Evolutionary conservation across 176 grass and related monocot genomes (phyloP).

Genomic region (Hordeum marinum): DNA sequence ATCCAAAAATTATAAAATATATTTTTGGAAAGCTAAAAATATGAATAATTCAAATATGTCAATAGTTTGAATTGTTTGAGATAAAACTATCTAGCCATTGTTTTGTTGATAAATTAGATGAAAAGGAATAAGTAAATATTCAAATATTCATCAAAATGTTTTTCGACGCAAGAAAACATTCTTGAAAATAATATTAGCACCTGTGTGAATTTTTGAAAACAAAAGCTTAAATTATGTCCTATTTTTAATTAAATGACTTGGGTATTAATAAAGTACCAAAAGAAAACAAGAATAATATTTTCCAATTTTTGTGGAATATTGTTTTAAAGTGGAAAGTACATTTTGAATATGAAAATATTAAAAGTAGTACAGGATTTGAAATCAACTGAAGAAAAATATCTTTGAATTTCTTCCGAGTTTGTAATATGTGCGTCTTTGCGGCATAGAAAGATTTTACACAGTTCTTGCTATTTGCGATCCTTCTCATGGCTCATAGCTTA

Average conservation of each 20-base stretch:
- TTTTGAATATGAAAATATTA: neutral
- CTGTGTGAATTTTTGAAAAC: no score
- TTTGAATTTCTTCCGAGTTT: neutral
- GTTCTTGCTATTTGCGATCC: neutral
- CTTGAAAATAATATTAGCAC: neutral
- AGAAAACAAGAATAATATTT: no score
- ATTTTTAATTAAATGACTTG: no score
- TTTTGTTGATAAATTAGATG: neutral
- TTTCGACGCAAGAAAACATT: neutral
- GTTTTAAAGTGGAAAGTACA: no score
- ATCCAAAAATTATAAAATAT: no score
- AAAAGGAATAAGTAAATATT: neutral
- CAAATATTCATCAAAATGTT: neutral
- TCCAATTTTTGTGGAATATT: no score
- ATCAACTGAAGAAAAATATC: neutral
- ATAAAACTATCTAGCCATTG: no score
- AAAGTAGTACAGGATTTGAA: neutral
- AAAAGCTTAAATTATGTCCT: no score
- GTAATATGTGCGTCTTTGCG: neutral
- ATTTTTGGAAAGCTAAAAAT: no score
- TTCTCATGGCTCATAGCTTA: neutral
- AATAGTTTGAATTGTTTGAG: neutral
- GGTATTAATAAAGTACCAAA: no score
- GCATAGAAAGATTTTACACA: neutral
- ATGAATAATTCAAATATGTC: no score